Conservation (phyloP, 257 asterid species). For the Ajuga chamaepitys region DNA sequence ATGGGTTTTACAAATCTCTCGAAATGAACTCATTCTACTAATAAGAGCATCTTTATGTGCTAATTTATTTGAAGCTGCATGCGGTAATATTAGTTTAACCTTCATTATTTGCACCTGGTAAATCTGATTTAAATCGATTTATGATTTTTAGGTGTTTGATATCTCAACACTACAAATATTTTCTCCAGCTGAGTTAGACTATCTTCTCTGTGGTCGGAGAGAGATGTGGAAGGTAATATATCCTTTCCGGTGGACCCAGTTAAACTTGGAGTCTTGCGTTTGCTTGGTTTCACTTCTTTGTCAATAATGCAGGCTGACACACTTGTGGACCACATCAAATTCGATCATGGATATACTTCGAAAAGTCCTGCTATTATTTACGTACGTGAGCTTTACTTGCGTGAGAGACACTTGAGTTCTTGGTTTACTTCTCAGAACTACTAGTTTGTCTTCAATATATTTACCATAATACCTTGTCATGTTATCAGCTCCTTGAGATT, state of each 20-base stretch:
- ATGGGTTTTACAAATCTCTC: neutral
- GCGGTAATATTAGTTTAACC: neutral
- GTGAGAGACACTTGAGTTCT: neutral
- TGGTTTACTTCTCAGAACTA: neutral
- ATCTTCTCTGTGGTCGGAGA: conserved; percentile 92
- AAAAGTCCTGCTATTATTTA: conserved; percentile 82
- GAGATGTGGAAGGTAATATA: conserved; percentile 87
- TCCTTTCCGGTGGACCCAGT: conserved; percentile 7
- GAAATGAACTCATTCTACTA: neutral
- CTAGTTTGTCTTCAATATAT: neutral
- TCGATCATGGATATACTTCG: conserved; percentile 97
- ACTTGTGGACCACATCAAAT: conserved; percentile 86
- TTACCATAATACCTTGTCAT: neutral
- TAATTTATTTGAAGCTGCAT: neutral
- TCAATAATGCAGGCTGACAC: conserved; percentile 65
- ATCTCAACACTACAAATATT: conserved; percentile 80
- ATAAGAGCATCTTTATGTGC: neutral
- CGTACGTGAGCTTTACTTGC: conserved; percentile 40
- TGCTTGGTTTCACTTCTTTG: conserved; percentile 5
- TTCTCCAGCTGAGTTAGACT: conserved; percentile 87
- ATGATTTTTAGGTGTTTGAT: conserved; percentile 68
- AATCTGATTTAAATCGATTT: neutral
- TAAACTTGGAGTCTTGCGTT: conserved; percentile 7
- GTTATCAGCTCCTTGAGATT: conserved; percentile 78
- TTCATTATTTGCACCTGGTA: neutral